Conservation (phyloP, 306 rosid genomes). For the Malus asiatica region DNA sequence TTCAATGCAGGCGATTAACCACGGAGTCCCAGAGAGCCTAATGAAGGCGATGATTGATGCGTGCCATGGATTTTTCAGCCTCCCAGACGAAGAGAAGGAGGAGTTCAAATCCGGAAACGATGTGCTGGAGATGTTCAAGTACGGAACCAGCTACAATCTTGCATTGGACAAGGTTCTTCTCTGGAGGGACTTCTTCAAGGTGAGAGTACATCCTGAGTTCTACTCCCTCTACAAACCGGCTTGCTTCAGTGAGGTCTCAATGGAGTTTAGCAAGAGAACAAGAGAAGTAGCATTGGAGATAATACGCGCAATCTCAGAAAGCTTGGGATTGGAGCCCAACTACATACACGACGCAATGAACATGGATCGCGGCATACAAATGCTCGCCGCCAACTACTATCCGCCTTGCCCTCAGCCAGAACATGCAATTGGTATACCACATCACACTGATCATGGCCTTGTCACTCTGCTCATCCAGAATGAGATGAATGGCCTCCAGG, state of each 20-base stretch:
- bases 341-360: conserved; percentile 13
- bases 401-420: conserved; percentile 31
- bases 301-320: conserved; percentile 7
- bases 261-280: not conserved
- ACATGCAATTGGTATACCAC: conserved; percentile 16
- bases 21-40: conserved; percentile 33
- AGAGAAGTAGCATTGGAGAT: conserved; percentile 7
- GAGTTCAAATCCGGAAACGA: conserved; percentile 27
- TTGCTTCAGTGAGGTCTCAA: conserved; percentile 21
- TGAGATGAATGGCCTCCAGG: conserved; percentile 22
- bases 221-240: conserved; percentile 41
- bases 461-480: conserved; percentile 12
- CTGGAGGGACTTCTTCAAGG: conserved; percentile 52
- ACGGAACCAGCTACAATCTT: conserved; percentile 37
- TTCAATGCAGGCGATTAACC: conserved; percentile 29
- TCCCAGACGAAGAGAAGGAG: conserved; percentile 30
- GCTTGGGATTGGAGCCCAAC: conserved; percentile 18
- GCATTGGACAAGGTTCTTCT: conserved; percentile 27
- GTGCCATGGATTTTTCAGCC: conserved; percentile 23
- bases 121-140: conserved; percentile 25
- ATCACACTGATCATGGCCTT: conserved; percentile 20
- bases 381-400: conserved; percentile 6
- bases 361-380: conserved; percentile 12
- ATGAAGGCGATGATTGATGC: conserved; percentile 27
- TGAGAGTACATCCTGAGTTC: conserved; percentile 22